These are phyloP conservation scores for Pleurozium schreberi DNA, from an alignment of 225 moss, liverwort and hornwort species.

Conservation along the genomic window DNA sequence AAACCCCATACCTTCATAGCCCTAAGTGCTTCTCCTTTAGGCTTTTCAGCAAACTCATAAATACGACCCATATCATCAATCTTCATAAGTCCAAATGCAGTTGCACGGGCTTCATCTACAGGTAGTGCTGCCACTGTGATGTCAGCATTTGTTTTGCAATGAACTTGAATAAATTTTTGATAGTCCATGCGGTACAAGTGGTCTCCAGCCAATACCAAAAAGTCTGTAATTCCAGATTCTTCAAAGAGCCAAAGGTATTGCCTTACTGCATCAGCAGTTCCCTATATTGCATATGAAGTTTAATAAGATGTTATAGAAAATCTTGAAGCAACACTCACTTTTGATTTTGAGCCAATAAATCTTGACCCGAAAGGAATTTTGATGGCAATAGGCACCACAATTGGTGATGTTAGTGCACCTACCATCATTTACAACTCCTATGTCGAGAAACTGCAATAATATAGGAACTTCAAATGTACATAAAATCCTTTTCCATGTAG, in stretches of 20 bases:
- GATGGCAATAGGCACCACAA: background rate
- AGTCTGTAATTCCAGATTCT: constrained; percentile 45
- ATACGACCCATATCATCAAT: constrained; percentile 51
- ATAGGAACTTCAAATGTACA: background rate
- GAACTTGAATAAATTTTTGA: constrained; percentile 58
- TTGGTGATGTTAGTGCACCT: background rate
- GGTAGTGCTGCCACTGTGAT: constrained; percentile 67
- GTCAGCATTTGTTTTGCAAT: constrained; percentile 45
- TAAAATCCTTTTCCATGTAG: background rate
- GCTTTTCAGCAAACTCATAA: constrained; percentile 68
- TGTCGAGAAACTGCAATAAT: background rate
- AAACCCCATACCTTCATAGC: constrained; percentile 36
- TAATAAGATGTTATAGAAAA: background rate
- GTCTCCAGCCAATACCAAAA: constrained; percentile 60
- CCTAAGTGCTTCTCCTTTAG: constrained; percentile 45
- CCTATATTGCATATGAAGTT: constrained; percentile 7
- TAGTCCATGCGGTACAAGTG: constrained; percentile 88
- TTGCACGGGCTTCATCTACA: constrained; percentile 52
- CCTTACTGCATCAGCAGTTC: constrained; percentile 74
- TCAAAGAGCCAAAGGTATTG: constrained; percentile 95
- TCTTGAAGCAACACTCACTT: background rate
- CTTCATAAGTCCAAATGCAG: constrained; percentile 73
- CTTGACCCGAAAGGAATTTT: background rate
- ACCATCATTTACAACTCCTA: background rate
- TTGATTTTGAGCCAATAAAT: background rate